Evolutionary conservation across 2,329 filamentous ascomycete genomes (phyloP), one percentile per base, ranked within the genome.

Genomic region (Neurospora sp.): DNA sequence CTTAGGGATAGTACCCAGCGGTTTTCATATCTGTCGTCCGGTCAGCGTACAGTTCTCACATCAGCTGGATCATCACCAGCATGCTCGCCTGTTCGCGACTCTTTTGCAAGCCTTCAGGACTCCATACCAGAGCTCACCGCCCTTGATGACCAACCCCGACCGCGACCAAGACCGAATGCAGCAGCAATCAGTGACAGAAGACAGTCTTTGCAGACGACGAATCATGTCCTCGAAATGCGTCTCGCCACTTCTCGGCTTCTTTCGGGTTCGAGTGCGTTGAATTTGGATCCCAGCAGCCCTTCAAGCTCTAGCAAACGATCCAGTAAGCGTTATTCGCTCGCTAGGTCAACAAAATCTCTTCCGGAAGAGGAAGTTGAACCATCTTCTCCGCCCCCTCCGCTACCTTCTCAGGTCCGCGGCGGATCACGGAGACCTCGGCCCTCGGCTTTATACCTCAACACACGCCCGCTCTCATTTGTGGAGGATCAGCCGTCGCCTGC

Each of bases 21-120:
- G 6, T 81, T 88, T 4, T 90, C 88, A 0, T 86, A 83, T 72
- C 81, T 88, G 46, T 90, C 88, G 1, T 88, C 86, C 5, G 85
- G 86, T 7, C 87, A 89, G 75, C 82, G 86, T 70, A 90, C 88
- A 3, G 79, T 87, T 36, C 76, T 89, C 8, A 89, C 87, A 1
- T 89, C 88, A 0, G 82, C 84, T 19, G 83, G 81, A 38, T 89
- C 87, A 0, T 89, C 88, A 0, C 85, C 86, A 2, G 81, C 85
- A 17, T 83, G 81, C 70, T 90, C 88, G 1, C 88, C 88, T 0
- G 83, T 82, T 0, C 80, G 83, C 13, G 84, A 86, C 42, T 86
- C 81, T 69, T 88, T 87, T 70, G 79, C 78, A 17, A 81, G 78
- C 69, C 76, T 79, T n/a, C 79, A 81, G 4, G 80, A 82, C 17